Evolutionary conservation across 129 eudicot genomes (phyloP).

Genomic region (Arctium minus): DNA sequence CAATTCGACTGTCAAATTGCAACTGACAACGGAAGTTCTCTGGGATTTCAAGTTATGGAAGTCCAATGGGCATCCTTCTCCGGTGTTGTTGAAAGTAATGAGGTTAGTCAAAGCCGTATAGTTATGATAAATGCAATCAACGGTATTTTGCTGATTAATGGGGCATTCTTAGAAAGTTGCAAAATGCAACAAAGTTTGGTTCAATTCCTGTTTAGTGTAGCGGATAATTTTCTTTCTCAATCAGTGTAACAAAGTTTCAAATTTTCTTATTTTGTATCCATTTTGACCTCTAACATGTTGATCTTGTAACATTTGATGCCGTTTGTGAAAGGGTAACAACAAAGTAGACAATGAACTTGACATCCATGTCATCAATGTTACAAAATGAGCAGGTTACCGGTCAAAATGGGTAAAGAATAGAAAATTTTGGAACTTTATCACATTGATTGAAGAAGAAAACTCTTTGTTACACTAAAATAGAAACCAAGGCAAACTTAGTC

Average conservation of each 20-base stretch:
- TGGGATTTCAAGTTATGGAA: slow-evolving; percentile 57
- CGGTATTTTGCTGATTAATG: not conserved
- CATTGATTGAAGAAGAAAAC: not conserved
- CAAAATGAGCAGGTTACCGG: not conserved
- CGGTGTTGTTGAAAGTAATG: slow-evolving; percentile 68
- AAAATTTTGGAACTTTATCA: not conserved
- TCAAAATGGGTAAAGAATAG: not conserved
- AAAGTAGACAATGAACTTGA: not conserved
- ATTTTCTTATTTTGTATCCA: not conserved
- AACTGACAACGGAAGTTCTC: slow-evolving; percentile 9
- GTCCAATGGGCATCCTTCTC: slow-evolving; percentile 75
- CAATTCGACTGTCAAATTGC: slow-evolving; percentile 26
- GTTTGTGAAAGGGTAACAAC: not conserved
- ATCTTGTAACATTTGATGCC: not conserved
- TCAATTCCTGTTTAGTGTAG: not conserved
- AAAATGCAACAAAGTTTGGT: not conserved
- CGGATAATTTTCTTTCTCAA: not conserved
- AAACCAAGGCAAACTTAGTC: not conserved
- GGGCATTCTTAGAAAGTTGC: not conserved
- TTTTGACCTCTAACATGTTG: not conserved
- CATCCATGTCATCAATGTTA: not conserved
- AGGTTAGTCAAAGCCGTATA: slow-evolving; percentile 44
- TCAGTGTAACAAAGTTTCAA: not conserved
- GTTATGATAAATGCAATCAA: not conserved
- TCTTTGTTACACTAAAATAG: not conserved